Base-by-base conservation (phyloP, 1,284 basidiomycete genomes). In the Apiotrichum montevideense region DNA sequence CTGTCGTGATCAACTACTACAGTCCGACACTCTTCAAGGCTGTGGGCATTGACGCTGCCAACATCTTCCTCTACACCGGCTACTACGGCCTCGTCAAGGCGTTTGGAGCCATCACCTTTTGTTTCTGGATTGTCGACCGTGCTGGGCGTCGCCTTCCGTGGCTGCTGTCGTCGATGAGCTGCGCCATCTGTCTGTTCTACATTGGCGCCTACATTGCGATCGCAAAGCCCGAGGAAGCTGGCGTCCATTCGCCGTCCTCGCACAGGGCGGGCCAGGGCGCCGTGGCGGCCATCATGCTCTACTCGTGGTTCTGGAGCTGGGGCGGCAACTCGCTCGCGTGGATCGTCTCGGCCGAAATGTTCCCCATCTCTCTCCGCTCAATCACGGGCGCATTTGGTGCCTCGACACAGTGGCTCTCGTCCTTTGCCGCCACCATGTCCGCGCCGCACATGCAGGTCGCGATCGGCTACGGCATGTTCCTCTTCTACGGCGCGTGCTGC, bases 71-170 rank as follows among this genome's bases (percentile, higher is more conserved):
- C n/a, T 70, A 70, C 51, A 75, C 75, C 7, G 76, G 76, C n/a
- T 41, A n/a, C 56, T 78, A 74, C 59, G 76, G 76, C 14, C 58
- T 76, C 0, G 69, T 77, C 63, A 78, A 78, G 63, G 63, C 63
- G 13, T 37, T 66, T 15, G 57, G 57, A 15, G 56, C 61, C 6
- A 57, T 66, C 60, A 55, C 58, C 54, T 67, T 66, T 58, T 64
- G 55, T 56, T 43, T 67, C 32, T 68, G 57, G 52, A 56, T 72
- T 35, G 66, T 73, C 54, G 72, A 74, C 51, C 37, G 60, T 14
- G 58, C 59, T 32, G 72, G 72, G 2, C 59, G 72, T 14, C 58
- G 71, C 3, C 55, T 61, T 29, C 70, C 70, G 1, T 65, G 70
- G 56, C 66, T 74, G 3, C 45, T 64, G 6, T 66, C 65, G 14